Base-by-base conservation (phyloP, 352 stramenopile genomes). In the Blastocystis sp. region DNA sequence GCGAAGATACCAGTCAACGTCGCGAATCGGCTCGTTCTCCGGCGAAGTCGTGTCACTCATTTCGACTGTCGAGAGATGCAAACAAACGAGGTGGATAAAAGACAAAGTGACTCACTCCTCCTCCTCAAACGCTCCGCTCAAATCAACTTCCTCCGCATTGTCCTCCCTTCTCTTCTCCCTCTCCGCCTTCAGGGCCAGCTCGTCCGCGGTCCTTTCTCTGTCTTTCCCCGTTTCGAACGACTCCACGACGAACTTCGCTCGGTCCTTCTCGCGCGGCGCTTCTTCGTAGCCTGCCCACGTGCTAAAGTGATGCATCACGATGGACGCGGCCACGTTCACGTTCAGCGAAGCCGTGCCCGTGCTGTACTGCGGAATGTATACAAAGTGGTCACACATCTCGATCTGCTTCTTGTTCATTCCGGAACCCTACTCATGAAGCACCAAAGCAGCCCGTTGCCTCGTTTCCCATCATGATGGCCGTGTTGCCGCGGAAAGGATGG, bases 381-480 rank as follows among this genome's bases (percentile, higher is more conserved):
- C 92, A 91, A 98, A 97, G 37, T 92, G 91, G 91, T 98, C 94
- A 91, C 96, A 98, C 24, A 96, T 94, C 6, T 93, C 92, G 74
- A 97, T 93, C 91, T 98, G 95, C 69, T 95, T 95, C 3, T 93
- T 91, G 88, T 95, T 96, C 92, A 98, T 95, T n/a, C 96, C 96
- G 62, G 93, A 93, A 26, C 96, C 95, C 93, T 89, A 89, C 39
- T 2, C 1, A 16, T 60, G 24, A 80, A 24, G 21, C 6, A 94
- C 55, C 62, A 62, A 33, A 88, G 74, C 35, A 61, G 59, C 66
- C 77, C 39, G 69, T 69, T 50, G 94, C 94, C 92, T 98, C 96
- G 90, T 98, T 98, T 61, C 96, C 96, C 93, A 98, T 96, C 70
- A 98, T 96, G 78, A 98, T 96, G 0, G 95, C 96, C 31, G 94